These are phyloP conservation scores for Talaromyces sp. DNA, from an alignment of 2,329 filamentous ascomycete species.

Conservation along the genomic window DNA sequence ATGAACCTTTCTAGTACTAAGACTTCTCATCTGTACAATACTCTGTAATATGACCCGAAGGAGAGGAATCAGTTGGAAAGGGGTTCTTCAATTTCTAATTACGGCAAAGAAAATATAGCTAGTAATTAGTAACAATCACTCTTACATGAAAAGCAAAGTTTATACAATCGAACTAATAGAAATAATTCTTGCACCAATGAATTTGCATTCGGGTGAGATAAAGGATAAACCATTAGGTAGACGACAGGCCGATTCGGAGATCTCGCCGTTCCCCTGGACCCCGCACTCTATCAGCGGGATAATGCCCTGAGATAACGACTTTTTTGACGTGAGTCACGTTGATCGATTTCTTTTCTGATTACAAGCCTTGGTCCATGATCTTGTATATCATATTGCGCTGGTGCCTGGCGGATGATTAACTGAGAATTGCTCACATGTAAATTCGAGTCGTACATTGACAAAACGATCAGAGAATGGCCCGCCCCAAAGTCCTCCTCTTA, in stretches of 20 bases:
- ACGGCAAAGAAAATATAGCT: not conserved
- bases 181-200: not conserved
- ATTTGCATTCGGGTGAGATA: not conserved
- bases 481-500: slow-evolving; percentile 60
- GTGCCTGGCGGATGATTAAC: not conserved
- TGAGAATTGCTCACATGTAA: not conserved
- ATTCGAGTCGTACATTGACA: not conserved
- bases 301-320: not conserved
- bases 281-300: not conserved
- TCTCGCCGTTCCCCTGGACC: slow-evolving; percentile 3
- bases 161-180: too few relatives aligned
- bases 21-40: not conserved
- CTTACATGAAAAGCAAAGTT: too few relatives aligned
- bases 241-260: not conserved
- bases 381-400: not conserved
- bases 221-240: not conserved
- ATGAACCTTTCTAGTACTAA: not conserved
- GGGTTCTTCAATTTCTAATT: not conserved
- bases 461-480: slow-evolving; percentile 27
- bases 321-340: not conserved
- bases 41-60: not conserved
- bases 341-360: not conserved
- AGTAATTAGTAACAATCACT: too few relatives aligned
- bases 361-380: not conserved
- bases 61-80: not conserved